These are phyloP conservation scores for Ophiostoma angusticollis DNA, from an alignment of 2,329 filamentous ascomycete genomes.

Conservation along the genomic window DNA sequence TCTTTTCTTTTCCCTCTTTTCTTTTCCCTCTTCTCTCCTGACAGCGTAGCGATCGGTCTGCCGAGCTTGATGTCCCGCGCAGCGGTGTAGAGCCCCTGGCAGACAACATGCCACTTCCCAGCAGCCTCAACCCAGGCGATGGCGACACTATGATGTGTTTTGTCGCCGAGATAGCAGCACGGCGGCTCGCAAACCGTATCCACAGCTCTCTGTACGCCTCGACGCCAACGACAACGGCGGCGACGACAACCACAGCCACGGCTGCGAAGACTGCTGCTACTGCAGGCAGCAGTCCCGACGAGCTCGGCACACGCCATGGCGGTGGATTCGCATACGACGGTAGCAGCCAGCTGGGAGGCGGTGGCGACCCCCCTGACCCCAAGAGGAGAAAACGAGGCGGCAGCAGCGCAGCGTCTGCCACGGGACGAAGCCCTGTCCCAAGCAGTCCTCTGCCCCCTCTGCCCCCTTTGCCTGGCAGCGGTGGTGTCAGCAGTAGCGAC, in stretches of 20 bases:
- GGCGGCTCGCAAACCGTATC: conserved; percentile 29
- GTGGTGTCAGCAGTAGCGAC: conserved; percentile 1
- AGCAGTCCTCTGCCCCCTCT: too few species aligned
- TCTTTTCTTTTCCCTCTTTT: background rate
- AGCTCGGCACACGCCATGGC: too few species aligned
- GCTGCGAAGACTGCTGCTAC: conserved; percentile 5
- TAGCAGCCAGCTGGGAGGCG: too few species aligned
- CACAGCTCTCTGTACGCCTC: conserved; percentile 28
- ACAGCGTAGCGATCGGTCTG: conserved; percentile 49
- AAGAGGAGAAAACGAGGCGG: conserved; percentile 5
- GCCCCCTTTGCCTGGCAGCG: too few species aligned
- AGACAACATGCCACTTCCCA: conserved; percentile 24
- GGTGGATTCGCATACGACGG: too few species aligned
- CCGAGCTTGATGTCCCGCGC: conserved; percentile 39
- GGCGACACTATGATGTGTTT: conserved; percentile 26
- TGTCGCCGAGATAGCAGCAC: conserved; percentile 29
- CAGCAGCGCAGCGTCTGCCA: too few species aligned
- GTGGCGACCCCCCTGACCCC: too few species aligned
- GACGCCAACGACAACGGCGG: conserved; percentile 15
- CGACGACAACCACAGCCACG: background rate
- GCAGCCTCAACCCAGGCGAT: conserved; percentile 21
- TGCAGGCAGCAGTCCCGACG: too few species aligned
- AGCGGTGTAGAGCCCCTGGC: conserved; percentile 26
- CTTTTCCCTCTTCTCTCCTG: background rate
- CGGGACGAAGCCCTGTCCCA: too few species aligned